Conservation (phyloP, 2,329 filamentous ascomycete species). For the Arthrobotrys iridis region DNA sequence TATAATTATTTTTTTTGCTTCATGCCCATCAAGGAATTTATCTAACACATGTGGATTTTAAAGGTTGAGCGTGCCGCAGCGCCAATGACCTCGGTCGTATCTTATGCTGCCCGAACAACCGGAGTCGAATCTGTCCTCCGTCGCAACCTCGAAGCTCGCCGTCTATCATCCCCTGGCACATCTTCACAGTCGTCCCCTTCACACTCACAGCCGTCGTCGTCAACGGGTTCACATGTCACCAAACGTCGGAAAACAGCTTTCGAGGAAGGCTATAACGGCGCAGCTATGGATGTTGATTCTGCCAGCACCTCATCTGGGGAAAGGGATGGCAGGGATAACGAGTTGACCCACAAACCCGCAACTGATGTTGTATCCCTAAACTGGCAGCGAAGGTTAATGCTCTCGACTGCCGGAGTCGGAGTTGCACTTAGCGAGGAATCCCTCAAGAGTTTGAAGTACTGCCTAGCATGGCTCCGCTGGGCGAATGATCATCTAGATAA, state of each 20-base stretch:
- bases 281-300: constrained; percentile 55
- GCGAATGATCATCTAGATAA: constrained; percentile 83
- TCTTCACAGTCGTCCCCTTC: constrained; percentile 60
- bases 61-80: constrained; percentile 71
- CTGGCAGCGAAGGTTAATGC: constrained; percentile 86
- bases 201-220: constrained; percentile 59
- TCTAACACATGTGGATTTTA: not conserved
- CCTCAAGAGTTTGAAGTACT: constrained; percentile 83
- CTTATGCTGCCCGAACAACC: constrained; percentile 81
- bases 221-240: constrained; percentile 59
- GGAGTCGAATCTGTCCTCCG: constrained; percentile 87
- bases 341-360: constrained; percentile 55
- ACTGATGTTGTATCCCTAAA: constrained; percentile 62
- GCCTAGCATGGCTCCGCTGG: constrained; percentile 79
- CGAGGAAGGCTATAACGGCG: constrained; percentile 59
- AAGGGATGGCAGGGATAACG: constrained; percentile 59
- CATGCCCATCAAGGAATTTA: not conserved
- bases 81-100: constrained; percentile 85
- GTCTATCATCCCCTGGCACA: constrained; percentile 40
- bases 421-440: constrained; percentile 92
- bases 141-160: constrained; percentile 72
- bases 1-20: not conserved
- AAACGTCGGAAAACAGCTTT: constrained; percentile 70
- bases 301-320: constrained; percentile 59
- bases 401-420: constrained; percentile 88